These are phyloP conservation scores for Alternaria arbusti DNA, from an alignment of 2,329 filamentous ascomycete species.

Conservation along the genomic window DNA sequence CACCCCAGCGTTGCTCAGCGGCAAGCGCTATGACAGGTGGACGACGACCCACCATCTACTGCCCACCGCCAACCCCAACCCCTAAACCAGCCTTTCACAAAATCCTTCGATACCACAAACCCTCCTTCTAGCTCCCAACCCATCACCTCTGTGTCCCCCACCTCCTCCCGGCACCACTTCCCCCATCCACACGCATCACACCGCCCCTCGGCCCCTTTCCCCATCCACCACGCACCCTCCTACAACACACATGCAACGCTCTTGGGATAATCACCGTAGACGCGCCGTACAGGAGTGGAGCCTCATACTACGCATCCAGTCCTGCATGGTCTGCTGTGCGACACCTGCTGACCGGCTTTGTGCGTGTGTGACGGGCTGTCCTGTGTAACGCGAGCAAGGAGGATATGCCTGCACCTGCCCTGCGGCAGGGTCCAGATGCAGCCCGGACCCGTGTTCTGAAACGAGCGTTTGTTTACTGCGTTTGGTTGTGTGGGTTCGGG, in stretches of 20 bases:
- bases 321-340: background rate
- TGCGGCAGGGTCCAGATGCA: constrained; percentile 7
- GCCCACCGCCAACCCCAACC: background rate
- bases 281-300: background rate
- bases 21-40: background rate
- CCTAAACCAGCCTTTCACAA: background rate
- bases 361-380: background rate
- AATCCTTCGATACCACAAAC: constrained; percentile 1
- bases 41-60: background rate
- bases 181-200: background rate
- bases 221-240: background rate
- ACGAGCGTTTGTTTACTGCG: constrained; percentile 4
- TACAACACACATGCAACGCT: background rate
- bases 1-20: background rate
- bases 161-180: background rate
- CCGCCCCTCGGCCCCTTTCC: background rate
- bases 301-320: background rate
- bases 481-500: background rate
- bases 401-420: background rate
- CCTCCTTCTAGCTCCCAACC: background rate
- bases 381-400: background rate
- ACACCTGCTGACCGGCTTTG: constrained; percentile 3
- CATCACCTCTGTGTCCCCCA: background rate
- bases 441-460: background rate
- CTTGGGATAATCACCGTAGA: background rate